A percentile compares a stretch with the other conserved stretches of the same genome.
phyloP scores from a whole-genome alignment of 306 rosid species.

The Chamaecrista fasciculata region DNA sequence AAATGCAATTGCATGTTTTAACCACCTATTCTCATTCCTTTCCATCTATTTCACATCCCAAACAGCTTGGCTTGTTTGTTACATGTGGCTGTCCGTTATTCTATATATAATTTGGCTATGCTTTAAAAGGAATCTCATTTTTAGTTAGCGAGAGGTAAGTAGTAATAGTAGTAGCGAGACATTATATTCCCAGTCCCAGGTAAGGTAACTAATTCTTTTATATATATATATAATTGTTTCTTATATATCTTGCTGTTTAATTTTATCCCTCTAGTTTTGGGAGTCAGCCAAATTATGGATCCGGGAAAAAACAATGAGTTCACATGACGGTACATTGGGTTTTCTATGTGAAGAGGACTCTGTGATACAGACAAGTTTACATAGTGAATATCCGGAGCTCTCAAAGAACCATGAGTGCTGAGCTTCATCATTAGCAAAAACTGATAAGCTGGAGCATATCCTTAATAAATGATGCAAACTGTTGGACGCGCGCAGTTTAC shows the following conservation, averaged over 20 bases:
- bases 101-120: constrained; percentile 5
- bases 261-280: too few species aligned
- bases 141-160: not conserved
- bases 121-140: not conserved
- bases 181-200: too few species aligned
- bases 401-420: not conserved
- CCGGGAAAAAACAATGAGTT: too few species aligned
- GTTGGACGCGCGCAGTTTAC: not conserved
- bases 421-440: not conserved
- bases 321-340: not conserved
- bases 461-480: not conserved
- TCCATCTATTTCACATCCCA: constrained; percentile 14
- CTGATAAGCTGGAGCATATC: not conserved
- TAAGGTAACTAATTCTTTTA: too few species aligned
- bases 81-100: constrained; percentile 22
- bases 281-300: not conserved
- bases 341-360: not conserved
- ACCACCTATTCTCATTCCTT: constrained; percentile 28
- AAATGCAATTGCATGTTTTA: constrained; percentile 11
- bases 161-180: too few species aligned
- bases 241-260: not conserved
- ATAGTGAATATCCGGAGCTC: constrained; percentile 1
- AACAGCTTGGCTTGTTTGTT: constrained; percentile 23
- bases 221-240: too few species aligned
- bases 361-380: constrained; percentile 10